phyloP scores from a whole-genome alignment of 306 rosid species.

The Cucurbita ficifolia region DNA sequence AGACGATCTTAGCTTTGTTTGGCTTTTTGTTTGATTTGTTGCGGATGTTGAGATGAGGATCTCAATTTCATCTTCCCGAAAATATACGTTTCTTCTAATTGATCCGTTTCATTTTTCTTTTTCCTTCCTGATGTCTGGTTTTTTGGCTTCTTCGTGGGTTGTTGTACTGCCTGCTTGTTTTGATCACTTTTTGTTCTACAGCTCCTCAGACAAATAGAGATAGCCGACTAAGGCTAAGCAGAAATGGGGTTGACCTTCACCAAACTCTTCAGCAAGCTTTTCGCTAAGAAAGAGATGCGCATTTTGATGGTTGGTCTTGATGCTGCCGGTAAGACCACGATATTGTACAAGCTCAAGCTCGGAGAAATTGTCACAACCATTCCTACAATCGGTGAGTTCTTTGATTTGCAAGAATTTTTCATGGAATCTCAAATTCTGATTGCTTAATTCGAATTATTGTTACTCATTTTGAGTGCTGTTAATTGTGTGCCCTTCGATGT shows the following conservation, averaged over 20 bases:
- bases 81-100: neutral
- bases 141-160: neutral
- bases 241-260: conserved; percentile 62
- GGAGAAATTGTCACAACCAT: conserved; percentile 67
- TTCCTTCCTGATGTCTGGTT: neutral
- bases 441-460: neutral
- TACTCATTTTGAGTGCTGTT: neutral
- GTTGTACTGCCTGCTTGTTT: neutral
- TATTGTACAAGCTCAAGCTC: conserved; percentile 57
- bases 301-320: conserved; percentile 69
- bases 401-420: neutral
- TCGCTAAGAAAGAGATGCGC: conserved; percentile 63
- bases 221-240: conserved; percentile 16
- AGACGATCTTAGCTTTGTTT: neutral
- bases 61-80: neutral
- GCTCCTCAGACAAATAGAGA: neutral
- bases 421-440: neutral
- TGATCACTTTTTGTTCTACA: neutral
- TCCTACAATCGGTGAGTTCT: conserved; percentile 51
- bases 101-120: no score
- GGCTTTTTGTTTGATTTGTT: neutral
- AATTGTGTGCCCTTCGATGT: neutral
- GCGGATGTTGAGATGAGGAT: neutral
- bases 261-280: conserved; percentile 56
- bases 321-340: conserved; percentile 66